Conservation (phyloP, 73 alveolate species). For the Paramecium sexaurelia region DNA sequence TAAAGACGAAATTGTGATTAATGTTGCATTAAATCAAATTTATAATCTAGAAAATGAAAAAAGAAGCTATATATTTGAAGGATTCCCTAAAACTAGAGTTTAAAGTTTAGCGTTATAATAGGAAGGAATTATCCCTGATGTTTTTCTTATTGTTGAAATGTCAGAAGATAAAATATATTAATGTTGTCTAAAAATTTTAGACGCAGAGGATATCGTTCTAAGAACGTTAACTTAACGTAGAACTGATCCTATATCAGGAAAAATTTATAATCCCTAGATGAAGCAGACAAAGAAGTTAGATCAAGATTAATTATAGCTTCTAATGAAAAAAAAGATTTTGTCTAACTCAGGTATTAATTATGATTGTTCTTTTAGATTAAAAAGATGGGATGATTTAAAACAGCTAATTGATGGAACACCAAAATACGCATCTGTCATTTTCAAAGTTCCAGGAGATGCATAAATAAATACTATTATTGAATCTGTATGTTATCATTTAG, state of each 20-base stretch:
- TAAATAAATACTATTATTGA: conserved; percentile 35
- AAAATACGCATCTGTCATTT: conserved; percentile 51
- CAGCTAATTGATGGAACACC: conserved; percentile 59
- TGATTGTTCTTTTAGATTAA: neutral
- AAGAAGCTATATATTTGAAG: conserved; percentile 91
- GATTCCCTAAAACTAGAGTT: conserved; percentile 95
- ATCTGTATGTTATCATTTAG: conserved; percentile 61
- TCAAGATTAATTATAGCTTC: conserved; percentile 29
- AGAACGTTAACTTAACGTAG: conserved; percentile 73
- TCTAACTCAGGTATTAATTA: neutral
- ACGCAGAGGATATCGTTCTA: conserved; percentile 68
- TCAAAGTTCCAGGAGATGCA: conserved; percentile 43
- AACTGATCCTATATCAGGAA: conserved; percentile 86
- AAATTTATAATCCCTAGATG: conserved; percentile 53
- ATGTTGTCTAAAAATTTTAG: conserved; percentile 42
- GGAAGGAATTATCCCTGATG: conserved; percentile 95
- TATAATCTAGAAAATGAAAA: conserved; percentile 87
- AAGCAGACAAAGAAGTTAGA: conserved; percentile 72
- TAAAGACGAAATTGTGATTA: conserved; percentile 86
- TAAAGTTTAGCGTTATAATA: conserved; percentile 94
- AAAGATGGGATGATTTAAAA: conserved; percentile 69
- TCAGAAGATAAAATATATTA: conserved; percentile 16
- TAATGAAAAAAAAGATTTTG: conserved; percentile 44
- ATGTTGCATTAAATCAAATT: conserved; percentile 81
- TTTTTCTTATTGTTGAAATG: conserved; percentile 79